Evolutionary conservation across 225 moss, liverwort and hornwort species (phyloP).

Genomic region (Pseudoscleropodium purum): DNA sequence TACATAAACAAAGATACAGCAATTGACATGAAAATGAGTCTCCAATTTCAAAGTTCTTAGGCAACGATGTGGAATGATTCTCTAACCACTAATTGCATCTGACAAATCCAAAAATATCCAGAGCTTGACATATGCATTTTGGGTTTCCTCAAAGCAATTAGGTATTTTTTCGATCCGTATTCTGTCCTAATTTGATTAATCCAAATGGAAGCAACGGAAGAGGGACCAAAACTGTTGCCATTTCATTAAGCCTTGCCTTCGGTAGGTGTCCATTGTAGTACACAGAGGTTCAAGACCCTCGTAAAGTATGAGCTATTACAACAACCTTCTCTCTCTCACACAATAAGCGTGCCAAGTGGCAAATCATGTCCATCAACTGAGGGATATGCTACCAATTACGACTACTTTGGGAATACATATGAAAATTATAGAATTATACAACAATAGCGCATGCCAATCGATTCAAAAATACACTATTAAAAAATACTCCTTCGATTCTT

Average conservation of each 20-base stretch:
- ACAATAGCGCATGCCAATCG: not conserved
- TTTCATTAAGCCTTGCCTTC: not conserved
- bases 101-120: too few species aligned
- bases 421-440: not conserved
- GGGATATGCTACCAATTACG: not conserved
- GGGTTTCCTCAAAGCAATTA: not conserved
- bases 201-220: not conserved
- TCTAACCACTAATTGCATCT: too few species aligned
- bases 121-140: not conserved
- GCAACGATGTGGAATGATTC: too few species aligned
- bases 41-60: not conserved
- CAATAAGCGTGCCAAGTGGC: not conserved
- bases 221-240: not conserved
- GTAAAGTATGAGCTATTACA: not conserved
- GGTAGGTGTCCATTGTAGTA: too few species aligned
- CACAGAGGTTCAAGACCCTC: not conserved
- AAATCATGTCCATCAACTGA: not conserved
- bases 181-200: not conserved
- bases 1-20: too few species aligned
- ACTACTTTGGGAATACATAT: not conserved
- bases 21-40: not conserved
- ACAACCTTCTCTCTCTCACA: not conserved
- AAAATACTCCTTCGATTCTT: not conserved
- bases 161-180: rapidly evolving
- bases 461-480: not conserved